phyloP scores from a whole-genome alignment of 2,329 filamentous ascomycete species.

The Aspergillus udagawae region DNA sequence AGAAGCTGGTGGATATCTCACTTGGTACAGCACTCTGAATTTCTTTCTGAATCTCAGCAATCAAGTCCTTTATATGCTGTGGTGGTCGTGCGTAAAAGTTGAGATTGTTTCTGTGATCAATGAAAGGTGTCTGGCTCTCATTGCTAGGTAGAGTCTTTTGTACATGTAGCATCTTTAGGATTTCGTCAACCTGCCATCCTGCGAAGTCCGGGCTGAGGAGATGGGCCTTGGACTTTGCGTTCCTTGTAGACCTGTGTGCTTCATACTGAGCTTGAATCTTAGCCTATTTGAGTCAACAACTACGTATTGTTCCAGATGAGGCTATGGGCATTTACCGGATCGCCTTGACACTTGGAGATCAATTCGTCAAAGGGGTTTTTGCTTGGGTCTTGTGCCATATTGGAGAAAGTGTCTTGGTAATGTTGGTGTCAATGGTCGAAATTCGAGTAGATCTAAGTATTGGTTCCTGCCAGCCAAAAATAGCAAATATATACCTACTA shows the following conservation, averaged over 20 bases:
- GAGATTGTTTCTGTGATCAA: conserved; percentile 74
- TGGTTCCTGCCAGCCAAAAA: not conserved
- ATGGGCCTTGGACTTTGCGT: conserved; percentile 68
- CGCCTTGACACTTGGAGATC: conserved; percentile 62
- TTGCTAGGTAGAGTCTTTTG: conserved; percentile 35
- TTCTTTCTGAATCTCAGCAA: conserved; percentile 64
- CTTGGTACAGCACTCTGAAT: conserved; percentile 64
- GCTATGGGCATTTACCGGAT: conserved; percentile 53
- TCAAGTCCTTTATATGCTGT: conserved; percentile 62
- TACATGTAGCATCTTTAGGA: conserved; percentile 64
- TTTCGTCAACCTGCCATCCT: conserved; percentile 71
- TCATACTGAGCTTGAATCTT: conserved; percentile 68
- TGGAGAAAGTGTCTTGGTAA: not conserved
- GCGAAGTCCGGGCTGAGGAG: conserved; percentile 66
- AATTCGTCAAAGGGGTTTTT: conserved; percentile 72
- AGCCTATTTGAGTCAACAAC: conserved; percentile 5
- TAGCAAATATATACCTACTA: not conserved
- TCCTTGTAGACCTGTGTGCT: conserved; percentile 69
- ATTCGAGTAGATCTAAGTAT: not conserved
- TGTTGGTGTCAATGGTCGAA: not conserved
- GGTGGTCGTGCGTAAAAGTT: conserved; percentile 87
- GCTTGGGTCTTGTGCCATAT: conserved; percentile 1
- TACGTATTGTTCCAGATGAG: not conserved
- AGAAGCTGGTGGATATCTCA: conserved; percentile 43
- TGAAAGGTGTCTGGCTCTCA: conserved; percentile 62